These are phyloP conservation scores for Dillenia suffruticosa DNA, from an alignment of 164 flowering plant genomes.

Conservation along the genomic window DNA sequence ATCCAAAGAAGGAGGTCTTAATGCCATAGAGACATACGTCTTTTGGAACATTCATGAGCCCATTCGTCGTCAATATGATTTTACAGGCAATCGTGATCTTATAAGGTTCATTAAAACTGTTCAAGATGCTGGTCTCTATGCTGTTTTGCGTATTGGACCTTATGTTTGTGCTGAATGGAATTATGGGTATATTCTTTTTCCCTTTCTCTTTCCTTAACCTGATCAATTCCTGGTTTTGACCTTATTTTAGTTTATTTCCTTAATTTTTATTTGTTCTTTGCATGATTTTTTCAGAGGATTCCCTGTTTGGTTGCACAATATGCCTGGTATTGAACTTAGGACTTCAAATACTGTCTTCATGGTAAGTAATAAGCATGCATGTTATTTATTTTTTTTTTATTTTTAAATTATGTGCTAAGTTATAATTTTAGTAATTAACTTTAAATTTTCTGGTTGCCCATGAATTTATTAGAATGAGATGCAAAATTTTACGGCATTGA, in stretches of 20 bases:
- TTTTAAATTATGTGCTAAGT: neutral
- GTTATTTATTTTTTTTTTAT: neutral
- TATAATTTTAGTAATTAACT: no score
- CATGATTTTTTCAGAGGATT: slow-evolving; percentile 29
- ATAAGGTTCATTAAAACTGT: slow-evolving; percentile 55
- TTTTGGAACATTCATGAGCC: slow-evolving; percentile 66
- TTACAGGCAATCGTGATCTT: slow-evolving; percentile 46
- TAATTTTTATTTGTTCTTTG: neutral
- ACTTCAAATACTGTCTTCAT: slow-evolving; percentile 36
- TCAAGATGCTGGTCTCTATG: slow-evolving; percentile 54
- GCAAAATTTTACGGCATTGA: slow-evolving; percentile 47
- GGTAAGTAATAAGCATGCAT: slow-evolving; percentile 19
- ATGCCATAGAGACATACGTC: slow-evolving; percentile 51
- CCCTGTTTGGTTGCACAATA: slow-evolving; percentile 59
- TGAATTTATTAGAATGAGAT: slow-evolving; percentile 36
- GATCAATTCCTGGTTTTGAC: neutral
- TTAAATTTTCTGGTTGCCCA: neutral
- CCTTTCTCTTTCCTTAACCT: neutral
- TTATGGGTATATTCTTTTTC: slow-evolving; percentile 43
- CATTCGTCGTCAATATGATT: slow-evolving; percentile 49
- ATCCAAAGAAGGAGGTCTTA: slow-evolving; percentile 53
- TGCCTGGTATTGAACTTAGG: slow-evolving; percentile 41
- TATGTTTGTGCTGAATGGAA: slow-evolving; percentile 85
- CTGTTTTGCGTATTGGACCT: slow-evolving; percentile 66
- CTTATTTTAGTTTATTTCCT: neutral